Evolutionary conservation across 75 land plant species (phyloP).

Genomic region (Cunninghamia lanceolata): DNA sequence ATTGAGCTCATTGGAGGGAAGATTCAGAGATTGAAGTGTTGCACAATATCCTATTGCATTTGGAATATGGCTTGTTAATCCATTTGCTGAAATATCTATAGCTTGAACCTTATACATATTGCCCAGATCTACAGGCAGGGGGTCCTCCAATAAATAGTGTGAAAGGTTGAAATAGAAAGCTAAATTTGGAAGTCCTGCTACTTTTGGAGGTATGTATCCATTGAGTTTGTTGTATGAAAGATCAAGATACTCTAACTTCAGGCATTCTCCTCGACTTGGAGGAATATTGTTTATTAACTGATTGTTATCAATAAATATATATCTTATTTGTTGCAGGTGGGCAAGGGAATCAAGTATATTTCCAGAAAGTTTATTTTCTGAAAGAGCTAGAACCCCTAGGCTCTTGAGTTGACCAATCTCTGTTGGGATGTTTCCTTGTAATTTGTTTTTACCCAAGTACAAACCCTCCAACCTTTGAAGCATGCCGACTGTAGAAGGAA

Average conservation of each 20-base stretch:
- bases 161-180: too few species aligned
- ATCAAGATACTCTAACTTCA: too few species aligned
- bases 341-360: neutral
- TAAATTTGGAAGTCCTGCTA: too few species aligned
- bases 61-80: neutral
- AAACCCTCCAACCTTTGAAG: neutral
- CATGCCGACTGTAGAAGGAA: constrained; percentile 15
- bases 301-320: neutral
- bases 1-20: neutral
- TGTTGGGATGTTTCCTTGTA: constrained; percentile 27
- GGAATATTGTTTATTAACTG: neutral
- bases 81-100: neutral
- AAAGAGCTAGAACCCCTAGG: neutral
- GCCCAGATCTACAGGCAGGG: too few species aligned
- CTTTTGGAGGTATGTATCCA: too few species aligned
- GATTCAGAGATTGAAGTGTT: neutral
- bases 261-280: neutral
- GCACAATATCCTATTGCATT: neutral
- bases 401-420: neutral
- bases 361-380: neutral
- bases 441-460: constrained; percentile 21
- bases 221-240: too few species aligned
- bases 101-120: neutral
- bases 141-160: too few species aligned
- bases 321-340: neutral